phyloP scores from a whole-genome alignment of 2,329 filamentous ascomycete genomes.

The Curvularia hawaiiensis region DNA sequence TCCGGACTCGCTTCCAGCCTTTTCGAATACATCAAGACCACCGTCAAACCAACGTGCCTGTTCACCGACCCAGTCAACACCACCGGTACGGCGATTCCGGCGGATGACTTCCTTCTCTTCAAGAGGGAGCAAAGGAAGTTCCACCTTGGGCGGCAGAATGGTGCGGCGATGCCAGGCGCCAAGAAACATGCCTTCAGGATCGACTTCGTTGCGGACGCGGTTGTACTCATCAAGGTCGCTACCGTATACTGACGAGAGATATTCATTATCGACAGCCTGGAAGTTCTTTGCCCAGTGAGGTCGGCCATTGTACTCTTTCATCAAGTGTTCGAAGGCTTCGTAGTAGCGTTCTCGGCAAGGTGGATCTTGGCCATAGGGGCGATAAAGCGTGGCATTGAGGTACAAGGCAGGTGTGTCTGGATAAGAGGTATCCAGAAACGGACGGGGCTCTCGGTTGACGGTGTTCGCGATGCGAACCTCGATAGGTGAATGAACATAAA shows the following conservation, averaged over 20 bases:
- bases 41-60: conserved; percentile 46
- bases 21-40: conserved; percentile 39
- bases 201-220: conserved; percentile 69
- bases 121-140: conserved; percentile 40
- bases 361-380: conserved; percentile 78
- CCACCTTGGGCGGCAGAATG: conserved; percentile 39
- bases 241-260: conserved; percentile 73
- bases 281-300: conserved; percentile 98
- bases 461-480: conserved; percentile 88
- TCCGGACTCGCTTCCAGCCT: conserved; percentile 35
- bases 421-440: conserved; percentile 75
- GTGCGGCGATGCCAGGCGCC: conserved; percentile 83
- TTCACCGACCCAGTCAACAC: conserved; percentile 48
- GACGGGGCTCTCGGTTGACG: conserved; percentile 56
- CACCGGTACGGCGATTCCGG: conserved; percentile 36
- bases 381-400: conserved; percentile 87
- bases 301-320: conserved; percentile 80
- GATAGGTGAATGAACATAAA: conserved; percentile 88
- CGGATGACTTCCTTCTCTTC: conserved; percentile 52
- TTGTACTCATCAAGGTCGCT: conserved; percentile 70
- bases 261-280: conserved; percentile 58
- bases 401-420: conserved; percentile 76
- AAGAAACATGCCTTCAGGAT: conserved; percentile 85
- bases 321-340: conserved; percentile 87
- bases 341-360: conserved; percentile 80